phyloP scores from a whole-genome alignment of 192 early-diverging fungal genomes.

The Coemansia sp. region DNA sequence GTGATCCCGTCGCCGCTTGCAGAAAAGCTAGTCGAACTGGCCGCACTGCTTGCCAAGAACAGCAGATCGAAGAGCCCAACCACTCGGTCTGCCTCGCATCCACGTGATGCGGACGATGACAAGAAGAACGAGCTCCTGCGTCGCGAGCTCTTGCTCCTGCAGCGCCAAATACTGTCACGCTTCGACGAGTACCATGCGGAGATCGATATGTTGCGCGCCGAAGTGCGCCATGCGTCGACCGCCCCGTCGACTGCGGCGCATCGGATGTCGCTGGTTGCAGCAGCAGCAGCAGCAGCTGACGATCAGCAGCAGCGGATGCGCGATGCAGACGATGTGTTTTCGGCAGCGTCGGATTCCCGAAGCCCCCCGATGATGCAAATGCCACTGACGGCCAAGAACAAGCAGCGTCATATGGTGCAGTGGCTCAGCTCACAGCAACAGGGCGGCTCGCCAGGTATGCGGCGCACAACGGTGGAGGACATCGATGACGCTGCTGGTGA shows the following conservation, averaged over 20 bases:
- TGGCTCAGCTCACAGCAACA: slow-evolving; percentile 23
- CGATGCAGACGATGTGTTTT: slow-evolving; percentile 2
- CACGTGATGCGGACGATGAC: background rate
- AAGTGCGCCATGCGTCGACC: slow-evolving; percentile 32
- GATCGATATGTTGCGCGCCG: slow-evolving; percentile 36
- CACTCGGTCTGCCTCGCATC: background rate
- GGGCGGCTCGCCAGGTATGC: background rate
- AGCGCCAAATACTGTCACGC: slow-evolving; percentile 23
- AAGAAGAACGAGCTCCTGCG: slow-evolving; percentile 8
- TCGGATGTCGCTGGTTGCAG: background rate
- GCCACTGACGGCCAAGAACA: slow-evolving; percentile 26
- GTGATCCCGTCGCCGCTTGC: slow-evolving; percentile 26
- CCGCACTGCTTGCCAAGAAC: slow-evolving; percentile 10
- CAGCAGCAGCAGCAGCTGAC: slow-evolving; percentile 2
- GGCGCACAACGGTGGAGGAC: slow-evolving; percentile 6
- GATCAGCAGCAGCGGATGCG: too few species aligned
- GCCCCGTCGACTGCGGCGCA: background rate
- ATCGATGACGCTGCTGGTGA: background rate
- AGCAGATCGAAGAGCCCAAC: background rate
- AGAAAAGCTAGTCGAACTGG: slow-evolving; percentile 38
- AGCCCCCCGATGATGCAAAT: slow-evolving; percentile 6
- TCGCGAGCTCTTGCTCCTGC: slow-evolving; percentile 23
- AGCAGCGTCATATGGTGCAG: slow-evolving; percentile 39
- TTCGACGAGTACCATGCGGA: slow-evolving; percentile 42
- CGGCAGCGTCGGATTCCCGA: slow-evolving; percentile 11